Conservation (phyloP, 345 rosid species). For the Salix arbutifolia region DNA sequence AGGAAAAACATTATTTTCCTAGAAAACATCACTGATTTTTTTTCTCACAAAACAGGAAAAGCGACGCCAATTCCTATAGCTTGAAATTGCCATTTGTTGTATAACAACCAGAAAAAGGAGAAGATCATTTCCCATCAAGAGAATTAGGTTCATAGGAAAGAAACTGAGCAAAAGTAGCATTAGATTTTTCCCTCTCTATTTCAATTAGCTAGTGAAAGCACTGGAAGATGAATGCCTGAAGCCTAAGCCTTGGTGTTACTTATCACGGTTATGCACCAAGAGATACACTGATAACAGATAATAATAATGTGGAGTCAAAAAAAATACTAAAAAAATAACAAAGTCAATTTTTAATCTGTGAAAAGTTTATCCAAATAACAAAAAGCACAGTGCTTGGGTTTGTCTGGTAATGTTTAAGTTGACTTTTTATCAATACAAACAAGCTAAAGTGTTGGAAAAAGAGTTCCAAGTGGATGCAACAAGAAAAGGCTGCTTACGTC, state of each 20-base stretch:
- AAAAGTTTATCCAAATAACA: not conserved
- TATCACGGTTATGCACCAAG: not conserved
- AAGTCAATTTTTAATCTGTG: not conserved
- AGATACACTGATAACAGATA: not conserved
- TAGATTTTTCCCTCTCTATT: no score
- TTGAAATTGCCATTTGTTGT: no score
- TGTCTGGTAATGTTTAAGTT: not conserved
- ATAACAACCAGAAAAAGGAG: no score
- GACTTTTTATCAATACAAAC: not conserved
- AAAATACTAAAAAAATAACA: not conserved
- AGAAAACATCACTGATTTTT: not conserved
- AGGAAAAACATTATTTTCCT: not conserved
- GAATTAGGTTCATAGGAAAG: not conserved
- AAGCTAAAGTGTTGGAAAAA: not conserved
- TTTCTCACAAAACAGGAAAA: not conserved
- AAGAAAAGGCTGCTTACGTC: slow-evolving; percentile 45
- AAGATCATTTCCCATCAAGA: not conserved
- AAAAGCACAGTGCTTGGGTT: not conserved
- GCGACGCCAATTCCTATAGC: not conserved
- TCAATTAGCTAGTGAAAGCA: not conserved
- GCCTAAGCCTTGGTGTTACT: not conserved
- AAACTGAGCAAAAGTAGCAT: no score
- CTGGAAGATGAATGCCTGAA: not conserved
- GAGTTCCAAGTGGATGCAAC: not conserved
- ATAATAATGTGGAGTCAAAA: not conserved